phyloP scores from a whole-genome alignment of 345 rosid genomes.

The Nasturtium officinale region DNA sequence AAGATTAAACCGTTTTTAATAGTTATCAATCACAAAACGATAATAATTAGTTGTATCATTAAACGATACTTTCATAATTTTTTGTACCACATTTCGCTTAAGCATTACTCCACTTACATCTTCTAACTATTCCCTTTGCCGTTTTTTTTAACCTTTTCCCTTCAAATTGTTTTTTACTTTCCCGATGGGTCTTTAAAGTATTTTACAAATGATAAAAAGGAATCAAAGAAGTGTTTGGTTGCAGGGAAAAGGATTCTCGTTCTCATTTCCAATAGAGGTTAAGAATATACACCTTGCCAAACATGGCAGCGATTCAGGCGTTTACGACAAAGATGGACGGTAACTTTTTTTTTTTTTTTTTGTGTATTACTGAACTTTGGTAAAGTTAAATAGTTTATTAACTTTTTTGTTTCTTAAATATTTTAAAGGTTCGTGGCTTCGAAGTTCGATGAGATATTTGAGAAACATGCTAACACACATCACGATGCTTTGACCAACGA shows the following conservation, averaged over 20 bases:
- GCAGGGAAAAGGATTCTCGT: conserved; percentile 72
- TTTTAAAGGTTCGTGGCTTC: conserved; percentile 58
- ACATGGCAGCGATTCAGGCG: conserved; percentile 88
- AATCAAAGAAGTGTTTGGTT: conserved; percentile 13
- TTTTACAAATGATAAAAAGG: background rate
- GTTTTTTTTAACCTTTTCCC: too few relatives aligned
- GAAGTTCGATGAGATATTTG: conserved; percentile 79
- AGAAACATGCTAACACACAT: conserved; percentile 53
- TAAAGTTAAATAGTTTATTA: background rate
- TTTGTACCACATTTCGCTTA: too few relatives aligned
- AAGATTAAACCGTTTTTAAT: too few relatives aligned
- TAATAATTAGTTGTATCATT: too few relatives aligned
- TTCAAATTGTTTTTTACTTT: too few relatives aligned
- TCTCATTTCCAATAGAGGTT: conserved; percentile 69
- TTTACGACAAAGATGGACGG: conserved; percentile 84
- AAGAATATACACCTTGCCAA: conserved; percentile 66
- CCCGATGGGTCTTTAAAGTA: background rate
- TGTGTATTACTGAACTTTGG: background rate
- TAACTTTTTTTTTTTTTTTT: background rate
- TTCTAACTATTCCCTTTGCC: too few relatives aligned
- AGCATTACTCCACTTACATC: too few relatives aligned
- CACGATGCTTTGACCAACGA: conserved; percentile 51
- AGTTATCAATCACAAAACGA: too few relatives aligned
- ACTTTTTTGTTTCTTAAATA: background rate
- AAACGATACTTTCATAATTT: too few relatives aligned